A percentile compares a stretch with the other conserved stretches of the same genome.
Conservation (phyloP, 2,329 filamentous ascomycete species). For the Sphaceloma murrayae region DNA sequence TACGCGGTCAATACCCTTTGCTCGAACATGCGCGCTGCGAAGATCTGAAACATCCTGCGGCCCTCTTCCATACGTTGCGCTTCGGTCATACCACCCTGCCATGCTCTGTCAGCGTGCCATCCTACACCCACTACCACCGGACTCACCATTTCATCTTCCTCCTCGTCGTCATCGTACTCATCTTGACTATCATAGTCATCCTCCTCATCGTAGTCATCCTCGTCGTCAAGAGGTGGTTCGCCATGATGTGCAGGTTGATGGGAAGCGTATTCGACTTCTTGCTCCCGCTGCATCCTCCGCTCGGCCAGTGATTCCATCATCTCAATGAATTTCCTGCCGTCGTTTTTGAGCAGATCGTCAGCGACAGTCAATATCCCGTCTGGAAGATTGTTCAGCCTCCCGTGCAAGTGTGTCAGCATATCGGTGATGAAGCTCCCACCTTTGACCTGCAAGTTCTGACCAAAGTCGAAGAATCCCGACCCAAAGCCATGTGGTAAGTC, state of each 20-base stretch:
- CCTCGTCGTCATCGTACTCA: conserved; percentile 52
- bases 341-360: conserved; percentile 96
- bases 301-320: conserved; percentile 99
- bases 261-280: conserved; percentile 66
- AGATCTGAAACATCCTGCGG: conserved; percentile 97
- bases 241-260: conserved; percentile 56
- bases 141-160: conserved; percentile 54
- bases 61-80: conserved; percentile 99
- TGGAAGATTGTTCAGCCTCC: conserved; percentile 40
- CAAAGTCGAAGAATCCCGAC: conserved; percentile 92
- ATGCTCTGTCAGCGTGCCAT: conserved; percentile 11
- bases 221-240: conserved; percentile 61
- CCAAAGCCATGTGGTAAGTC: conserved; percentile 50
- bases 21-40: conserved; percentile 98
- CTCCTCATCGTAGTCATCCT: conserved; percentile 69
- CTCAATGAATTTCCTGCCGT: conserved; percentile 98
- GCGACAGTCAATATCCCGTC: conserved; percentile 97
- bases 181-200: conserved; percentile 54
- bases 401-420: conserved; percentile 29
- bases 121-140: conserved; percentile 16
- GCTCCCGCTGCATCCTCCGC: conserved; percentile 91
- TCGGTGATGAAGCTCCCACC: conserved; percentile 37
- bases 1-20: conserved; percentile 95
- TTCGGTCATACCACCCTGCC: conserved; percentile 89
- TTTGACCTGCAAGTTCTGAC: conserved; percentile 93